These are phyloP conservation scores for Chytriomyces confervae DNA, from an alignment of 192 early-diverging fungal genomes.

Conservation along the genomic window DNA sequence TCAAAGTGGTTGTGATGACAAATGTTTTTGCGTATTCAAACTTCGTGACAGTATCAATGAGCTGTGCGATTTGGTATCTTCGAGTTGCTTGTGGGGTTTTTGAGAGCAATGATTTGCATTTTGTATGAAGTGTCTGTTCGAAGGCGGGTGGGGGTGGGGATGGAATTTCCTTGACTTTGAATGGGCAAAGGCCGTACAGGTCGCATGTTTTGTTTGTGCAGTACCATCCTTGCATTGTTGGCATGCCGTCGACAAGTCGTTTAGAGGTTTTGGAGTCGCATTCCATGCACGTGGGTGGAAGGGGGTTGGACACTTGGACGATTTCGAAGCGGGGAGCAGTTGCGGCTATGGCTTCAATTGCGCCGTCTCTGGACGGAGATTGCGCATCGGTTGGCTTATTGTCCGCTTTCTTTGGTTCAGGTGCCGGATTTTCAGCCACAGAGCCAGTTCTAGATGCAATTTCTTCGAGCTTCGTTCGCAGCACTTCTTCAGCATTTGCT, in stretches of 20 bases:
- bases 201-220: constrained; percentile 24
- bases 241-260: not conserved
- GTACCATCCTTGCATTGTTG: constrained; percentile 11
- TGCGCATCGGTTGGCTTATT: too few species aligned
- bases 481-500: too few species aligned
- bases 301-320: not conserved
- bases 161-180: not conserved
- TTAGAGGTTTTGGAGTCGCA: constrained; percentile 11
- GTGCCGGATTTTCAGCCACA: not conserved
- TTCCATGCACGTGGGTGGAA: constrained; percentile 6
- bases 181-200: not conserved
- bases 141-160: not conserved
- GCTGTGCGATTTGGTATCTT: constrained; percentile 30
- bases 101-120: not conserved
- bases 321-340: not conserved
- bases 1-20: constrained; percentile 23
- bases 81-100: not conserved
- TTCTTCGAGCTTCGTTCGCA: not conserved
- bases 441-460: not conserved
- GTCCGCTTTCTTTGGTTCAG: too few species aligned
- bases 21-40: constrained; percentile 20
- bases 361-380: too few species aligned
- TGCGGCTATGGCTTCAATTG: too few species aligned
- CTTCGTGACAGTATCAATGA: constrained; percentile 11
- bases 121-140: not conserved